Conservation (phyloP, 1,284 basidiomycete genomes). For the Exsudoporus floridanus region DNA sequence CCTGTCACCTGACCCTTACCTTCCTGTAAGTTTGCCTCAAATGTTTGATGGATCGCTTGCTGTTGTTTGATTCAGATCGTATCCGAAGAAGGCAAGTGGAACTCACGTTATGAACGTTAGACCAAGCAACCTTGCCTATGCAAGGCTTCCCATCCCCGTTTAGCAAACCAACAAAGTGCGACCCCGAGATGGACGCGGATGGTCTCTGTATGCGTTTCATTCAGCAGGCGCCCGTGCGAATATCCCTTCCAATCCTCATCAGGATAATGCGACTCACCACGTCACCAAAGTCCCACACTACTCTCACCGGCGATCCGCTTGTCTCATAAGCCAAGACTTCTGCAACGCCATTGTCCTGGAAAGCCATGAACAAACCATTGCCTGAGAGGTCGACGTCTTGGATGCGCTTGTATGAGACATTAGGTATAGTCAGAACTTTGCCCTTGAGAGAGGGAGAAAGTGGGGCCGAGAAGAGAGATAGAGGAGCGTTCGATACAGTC, state of each 20-base stretch:
- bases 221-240: slow-evolving; percentile 4
- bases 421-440: slow-evolving; percentile 45
- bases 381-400: slow-evolving; percentile 54
- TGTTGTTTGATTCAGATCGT: slow-evolving; percentile 16
- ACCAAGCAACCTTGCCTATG: slow-evolving; percentile 76
- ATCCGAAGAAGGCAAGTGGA: slow-evolving; percentile 5
- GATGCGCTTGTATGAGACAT: slow-evolving; percentile 46
- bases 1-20: slow-evolving; percentile 61
- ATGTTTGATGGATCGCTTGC: slow-evolving; percentile 58
- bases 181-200: slow-evolving; percentile 43
- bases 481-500: slow-evolving; percentile 7
- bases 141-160: slow-evolving; percentile 59
- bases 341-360: slow-evolving; percentile 53
- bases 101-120: slow-evolving; percentile 55
- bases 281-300: slow-evolving; percentile 58
- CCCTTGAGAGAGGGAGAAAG: slow-evolving; percentile 56
- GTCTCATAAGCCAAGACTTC: slow-evolving; percentile 50
- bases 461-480: slow-evolving; percentile 50
- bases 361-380: slow-evolving; percentile 52
- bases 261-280: slow-evolving; percentile 43
- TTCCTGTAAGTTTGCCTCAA: slow-evolving; percentile 52
- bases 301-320: slow-evolving; percentile 43
- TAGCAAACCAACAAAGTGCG: slow-evolving; percentile 60
- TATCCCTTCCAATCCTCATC: neutral
- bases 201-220: slow-evolving; percentile 32